Percentiles rank a stretch among this genome's conserved stretches.
phyloP scores from a whole-genome alignment of 106 monocot species.

The Dioscorea zingiberensis region DNA sequence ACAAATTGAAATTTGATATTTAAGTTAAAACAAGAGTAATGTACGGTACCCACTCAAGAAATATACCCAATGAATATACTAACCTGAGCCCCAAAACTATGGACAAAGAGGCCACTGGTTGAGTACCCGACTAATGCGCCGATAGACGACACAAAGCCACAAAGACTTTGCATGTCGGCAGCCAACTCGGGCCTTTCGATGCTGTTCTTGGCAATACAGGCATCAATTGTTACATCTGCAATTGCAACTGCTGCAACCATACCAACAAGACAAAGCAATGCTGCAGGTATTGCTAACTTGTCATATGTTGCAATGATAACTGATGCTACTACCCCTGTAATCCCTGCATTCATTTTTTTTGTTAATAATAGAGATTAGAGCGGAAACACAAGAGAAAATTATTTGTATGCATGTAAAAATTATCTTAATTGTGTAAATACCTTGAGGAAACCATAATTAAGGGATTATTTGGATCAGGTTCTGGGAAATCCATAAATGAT shows the following conservation, averaged over 20 bases:
- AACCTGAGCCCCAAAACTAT: constrained; percentile 71
- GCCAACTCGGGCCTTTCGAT: constrained; percentile 54
- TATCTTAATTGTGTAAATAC: no score
- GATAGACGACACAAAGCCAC: constrained; percentile 33
- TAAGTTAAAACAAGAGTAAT: no score
- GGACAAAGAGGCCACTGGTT: constrained; percentile 58
- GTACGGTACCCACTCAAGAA: no score
- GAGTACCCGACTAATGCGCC: constrained; percentile 60
- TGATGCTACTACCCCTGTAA: constrained; percentile 23
- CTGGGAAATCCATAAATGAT: no score
- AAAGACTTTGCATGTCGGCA: constrained; percentile 77
- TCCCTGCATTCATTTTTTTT: constrained; percentile 17
- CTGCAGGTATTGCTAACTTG: constrained; percentile 16
- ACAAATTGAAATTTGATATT: no score
- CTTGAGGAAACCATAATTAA: no score
- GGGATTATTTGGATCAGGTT: no score
- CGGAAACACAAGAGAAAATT: no score
- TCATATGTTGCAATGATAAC: constrained; percentile 19
- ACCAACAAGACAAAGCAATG: constrained; percentile 43
- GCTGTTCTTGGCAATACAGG: constrained; percentile 71
- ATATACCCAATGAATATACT: no score
- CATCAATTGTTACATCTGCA: constrained; percentile 78
- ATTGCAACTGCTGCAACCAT: constrained; percentile 40
- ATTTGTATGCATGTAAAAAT: no score
- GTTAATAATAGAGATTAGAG: background rate